Base-by-base conservation (phyloP, 257 asterid genomes). In the Rauvolfia tetraphylla region DNA sequence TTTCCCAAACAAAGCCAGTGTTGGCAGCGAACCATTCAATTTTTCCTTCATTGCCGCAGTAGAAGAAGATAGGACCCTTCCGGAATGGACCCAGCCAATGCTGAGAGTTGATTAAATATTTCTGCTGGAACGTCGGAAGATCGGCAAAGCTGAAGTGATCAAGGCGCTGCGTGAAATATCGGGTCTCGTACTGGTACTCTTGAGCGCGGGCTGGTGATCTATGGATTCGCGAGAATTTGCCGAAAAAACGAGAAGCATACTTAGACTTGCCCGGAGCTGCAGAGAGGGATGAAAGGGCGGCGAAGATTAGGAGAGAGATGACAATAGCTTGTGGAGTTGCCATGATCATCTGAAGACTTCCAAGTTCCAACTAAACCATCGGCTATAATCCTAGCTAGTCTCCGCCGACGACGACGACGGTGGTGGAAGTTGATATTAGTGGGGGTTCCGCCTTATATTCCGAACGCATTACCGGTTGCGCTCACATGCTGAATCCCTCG, bases 11-110 rank as follows among this genome's bases (percentile, higher is more conserved):
- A 74, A 94, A 88, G 75, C 98, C 98, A 12, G 97, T 86, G 68
- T 92, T 92, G 36, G 79, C 90, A 68, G 98, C 97, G 73, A 94
- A 94, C 98, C 97, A 94, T 74, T 90, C 97, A 46, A 94, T 94
- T 48, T 92, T 88, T 12, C 97, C 97, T 86, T 94, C 98, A 31
- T 94, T 94, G 29, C 98, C 97, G 75, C 97, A 92, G 89, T 92
- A 94, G 79, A 94, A 73, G 88, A 94, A 90, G 74, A 94, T 90
- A 61, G 98, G 98, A 14, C 85, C 96, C 72, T 56, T 46, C 0
- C 76, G 72, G 33, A 78, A 75, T n/a, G 97, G 88, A 36, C 95
- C 97, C 63, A 81, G 44, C 97, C 97, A 94, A 80, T 92, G 80
- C 12, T 90, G 84, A 34, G 90, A 86, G 83, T 82, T 94, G 80